These are phyloP conservation scores for Pelargonium citronellum DNA, from an alignment of 441 rosid species.

Conservation along the genomic window DNA sequence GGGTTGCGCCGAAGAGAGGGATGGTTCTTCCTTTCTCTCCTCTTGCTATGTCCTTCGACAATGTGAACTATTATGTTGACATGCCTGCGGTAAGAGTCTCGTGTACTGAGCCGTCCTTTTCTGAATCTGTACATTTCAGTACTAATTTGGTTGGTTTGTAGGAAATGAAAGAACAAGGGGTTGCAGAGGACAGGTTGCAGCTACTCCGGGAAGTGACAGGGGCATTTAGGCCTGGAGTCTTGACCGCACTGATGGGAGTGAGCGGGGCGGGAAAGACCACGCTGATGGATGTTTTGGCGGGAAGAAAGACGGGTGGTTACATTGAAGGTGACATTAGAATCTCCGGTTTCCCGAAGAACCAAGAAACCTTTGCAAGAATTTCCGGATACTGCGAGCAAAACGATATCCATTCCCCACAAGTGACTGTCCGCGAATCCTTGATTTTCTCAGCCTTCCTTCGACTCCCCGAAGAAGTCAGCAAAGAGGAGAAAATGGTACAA, in stretches of 20 bases:
- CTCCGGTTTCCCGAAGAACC: slow-evolving; percentile 74
- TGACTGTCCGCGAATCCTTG: slow-evolving; percentile 75
- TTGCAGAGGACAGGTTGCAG: slow-evolving; percentile 55
- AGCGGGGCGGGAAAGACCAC: slow-evolving; percentile 99
- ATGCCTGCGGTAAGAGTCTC: slow-evolving; percentile 70
- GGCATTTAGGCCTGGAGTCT: slow-evolving; percentile 79
- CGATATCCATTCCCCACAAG: slow-evolving; percentile 60
- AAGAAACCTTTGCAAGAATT: slow-evolving; percentile 91
- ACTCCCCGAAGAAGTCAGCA: slow-evolving; percentile 60
- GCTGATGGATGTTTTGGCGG: slow-evolving; percentile 91
- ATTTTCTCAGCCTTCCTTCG: slow-evolving; percentile 85
- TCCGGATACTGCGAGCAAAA: slow-evolving; percentile 92
- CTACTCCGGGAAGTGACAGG: slow-evolving; percentile 68
- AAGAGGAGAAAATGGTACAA: slow-evolving; percentile 62
- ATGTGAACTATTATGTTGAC: slow-evolving; percentile 66
- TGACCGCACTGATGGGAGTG: slow-evolving; percentile 94
- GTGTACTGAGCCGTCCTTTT: too few species aligned
- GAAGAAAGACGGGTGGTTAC: slow-evolving; percentile 84
- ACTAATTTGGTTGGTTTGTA: slow-evolving; percentile 20
- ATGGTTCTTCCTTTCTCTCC: slow-evolving; percentile 92
- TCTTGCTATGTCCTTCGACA: slow-evolving; percentile 73
- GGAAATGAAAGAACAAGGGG: slow-evolving; percentile 90
- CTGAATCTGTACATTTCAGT: neutral
- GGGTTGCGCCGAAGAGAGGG: slow-evolving; percentile 56
- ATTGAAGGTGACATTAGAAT: slow-evolving; percentile 80